phyloP scores from a whole-genome alignment of 2,329 filamentous ascomycete genomes.

The Triangularia setosa region DNA sequence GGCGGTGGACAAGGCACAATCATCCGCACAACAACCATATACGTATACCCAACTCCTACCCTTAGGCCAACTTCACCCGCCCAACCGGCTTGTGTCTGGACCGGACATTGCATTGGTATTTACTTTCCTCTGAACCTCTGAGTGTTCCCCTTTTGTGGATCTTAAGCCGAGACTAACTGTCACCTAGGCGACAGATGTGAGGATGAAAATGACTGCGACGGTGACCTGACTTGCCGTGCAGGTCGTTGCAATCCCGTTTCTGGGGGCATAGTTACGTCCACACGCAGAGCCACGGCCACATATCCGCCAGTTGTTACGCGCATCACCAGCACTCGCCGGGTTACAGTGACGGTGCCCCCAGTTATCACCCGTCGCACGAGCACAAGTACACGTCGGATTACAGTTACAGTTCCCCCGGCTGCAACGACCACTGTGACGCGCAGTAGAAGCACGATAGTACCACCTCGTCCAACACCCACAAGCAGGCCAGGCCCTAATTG shows the following conservation, averaged over 20 bases:
- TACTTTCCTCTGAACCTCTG: not conserved
- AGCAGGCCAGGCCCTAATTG: slow-evolving; percentile 4
- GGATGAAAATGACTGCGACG: slow-evolving; percentile 22
- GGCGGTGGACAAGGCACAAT: not conserved
- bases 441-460: not conserved
- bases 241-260: slow-evolving; percentile 8
- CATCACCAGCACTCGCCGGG: not conserved
- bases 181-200: slow-evolving; percentile 14
- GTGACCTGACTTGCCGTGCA: slow-evolving; percentile 8
- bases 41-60: slow-evolving; percentile 9
- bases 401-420: not conserved
- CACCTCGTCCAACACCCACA: not conserved
- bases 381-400: not conserved
- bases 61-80: not conserved
- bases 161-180: not conserved
- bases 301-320: not conserved
- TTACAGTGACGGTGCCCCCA: not conserved
- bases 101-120: slow-evolving; percentile 17
- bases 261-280: slow-evolving; percentile 3
- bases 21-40: slow-evolving; percentile 14
- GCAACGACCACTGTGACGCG: not conserved
- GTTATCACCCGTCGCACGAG: slow-evolving; percentile 1
- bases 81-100: slow-evolving; percentile 13
- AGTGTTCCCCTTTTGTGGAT: not conserved
- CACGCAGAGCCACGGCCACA: slow-evolving; percentile 6